These are phyloP conservation scores for Basidiobolus meristosporus DNA, from an alignment of 371 early-diverging fungal genomes.

Conservation along the genomic window DNA sequence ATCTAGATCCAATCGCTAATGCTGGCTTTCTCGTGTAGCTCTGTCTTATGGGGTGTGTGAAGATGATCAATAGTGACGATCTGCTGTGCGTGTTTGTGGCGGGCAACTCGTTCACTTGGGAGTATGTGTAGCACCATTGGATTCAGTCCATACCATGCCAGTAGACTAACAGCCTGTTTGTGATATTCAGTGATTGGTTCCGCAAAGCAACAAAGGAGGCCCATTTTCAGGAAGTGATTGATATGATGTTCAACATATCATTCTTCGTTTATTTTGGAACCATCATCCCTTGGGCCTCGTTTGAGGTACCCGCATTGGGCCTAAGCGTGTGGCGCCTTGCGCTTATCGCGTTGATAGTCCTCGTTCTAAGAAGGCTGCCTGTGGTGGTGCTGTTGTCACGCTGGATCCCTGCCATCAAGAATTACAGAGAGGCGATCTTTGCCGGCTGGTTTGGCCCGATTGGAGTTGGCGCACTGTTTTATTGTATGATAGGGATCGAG, in stretches of 20 bases:
- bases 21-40: slow-evolving; percentile 13
- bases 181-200: slow-evolving; percentile 50
- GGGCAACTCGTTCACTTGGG: slow-evolving; percentile 78
- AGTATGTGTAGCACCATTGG: slow-evolving; percentile 14
- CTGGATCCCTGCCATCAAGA: slow-evolving; percentile 52
- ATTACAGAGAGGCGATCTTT: slow-evolving; percentile 67
- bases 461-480: slow-evolving; percentile 77
- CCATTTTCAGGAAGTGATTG: slow-evolving; percentile 80
- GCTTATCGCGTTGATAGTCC: slow-evolving; percentile 40
- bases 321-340: slow-evolving; percentile 47
- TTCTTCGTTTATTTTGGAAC: too few relatives aligned
- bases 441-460: slow-evolving; percentile 97
- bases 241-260: slow-evolving; percentile 75
- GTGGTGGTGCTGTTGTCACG: slow-evolving; percentile 39
- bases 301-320: slow-evolving; percentile 24
- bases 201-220: slow-evolving; percentile 66
- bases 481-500: slow-evolving; percentile 33
- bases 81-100: slow-evolving; percentile 83
- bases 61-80: slow-evolving; percentile 65
- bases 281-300: slow-evolving; percentile 58
- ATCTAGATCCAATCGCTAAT: background rate
- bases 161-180: too few relatives aligned
- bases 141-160: background rate
- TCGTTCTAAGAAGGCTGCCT: slow-evolving; percentile 72
- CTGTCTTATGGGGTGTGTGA: slow-evolving; percentile 54